Conservation (phyloP, 2,329 filamentous ascomycete genomes). For the Nannizzia gypsea region DNA sequence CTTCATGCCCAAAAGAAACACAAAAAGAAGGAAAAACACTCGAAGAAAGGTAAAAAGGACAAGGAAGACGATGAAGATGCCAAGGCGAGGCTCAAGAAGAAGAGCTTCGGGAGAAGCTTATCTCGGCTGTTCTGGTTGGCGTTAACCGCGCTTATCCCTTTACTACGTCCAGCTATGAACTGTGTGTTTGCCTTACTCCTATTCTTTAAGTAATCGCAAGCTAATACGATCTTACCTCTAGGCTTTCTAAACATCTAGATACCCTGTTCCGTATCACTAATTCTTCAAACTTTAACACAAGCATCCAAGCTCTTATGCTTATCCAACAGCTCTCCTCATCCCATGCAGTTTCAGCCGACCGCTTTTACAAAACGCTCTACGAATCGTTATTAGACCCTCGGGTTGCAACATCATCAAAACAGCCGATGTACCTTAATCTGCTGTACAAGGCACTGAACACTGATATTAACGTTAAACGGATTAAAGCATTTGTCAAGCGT, state of each 20-base stretch:
- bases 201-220: not conserved
- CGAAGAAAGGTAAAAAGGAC: constrained; percentile 31
- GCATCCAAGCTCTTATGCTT: constrained; percentile 85
- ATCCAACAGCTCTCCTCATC: constrained; percentile 82
- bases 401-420: constrained; percentile 80
- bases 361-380: constrained; percentile 91
- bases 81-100: constrained; percentile 39
- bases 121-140: constrained; percentile 81
- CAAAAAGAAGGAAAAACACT: constrained; percentile 1
- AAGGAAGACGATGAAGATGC: constrained; percentile 25
- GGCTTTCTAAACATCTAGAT: constrained; percentile 77
- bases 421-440: constrained; percentile 87
- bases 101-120: constrained; percentile 78
- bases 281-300: constrained; percentile 97
- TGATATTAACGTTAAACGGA: constrained; percentile 78
- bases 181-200: constrained; percentile 37
- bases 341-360: constrained; percentile 70
- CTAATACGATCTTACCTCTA: constrained; percentile 26
- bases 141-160: constrained; percentile 96
- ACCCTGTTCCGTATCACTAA: constrained; percentile 94
- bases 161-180: constrained; percentile 64
- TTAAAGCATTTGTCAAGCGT: constrained; percentile 92
- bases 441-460: constrained; percentile 78
- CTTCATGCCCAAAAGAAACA: constrained; percentile 28
- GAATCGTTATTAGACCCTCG: constrained; percentile 88